Evolutionary conservation across 2,329 filamentous ascomycete genomes (phyloP).

Genomic region (Zymoseptoria brevis): DNA sequence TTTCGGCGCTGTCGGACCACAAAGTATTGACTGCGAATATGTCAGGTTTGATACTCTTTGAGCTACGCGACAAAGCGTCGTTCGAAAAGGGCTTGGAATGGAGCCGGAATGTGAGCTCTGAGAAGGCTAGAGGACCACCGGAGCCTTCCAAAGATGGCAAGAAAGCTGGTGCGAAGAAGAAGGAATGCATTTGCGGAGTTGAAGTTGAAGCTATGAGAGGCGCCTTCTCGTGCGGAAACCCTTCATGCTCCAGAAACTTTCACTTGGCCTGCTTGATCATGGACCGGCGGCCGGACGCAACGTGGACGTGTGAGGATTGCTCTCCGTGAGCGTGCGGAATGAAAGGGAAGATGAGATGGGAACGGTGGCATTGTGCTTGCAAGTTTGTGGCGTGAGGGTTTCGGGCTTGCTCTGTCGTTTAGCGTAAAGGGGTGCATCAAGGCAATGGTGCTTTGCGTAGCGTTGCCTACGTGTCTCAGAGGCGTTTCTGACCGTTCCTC

Average conservation of each 20-base stretch:
- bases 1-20: constrained; percentile 1
- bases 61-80: constrained; percentile 2
- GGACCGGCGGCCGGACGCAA: constrained; percentile 3
- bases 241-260: constrained; percentile 8
- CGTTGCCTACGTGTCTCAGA: background rate
- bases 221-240: constrained; percentile 13
- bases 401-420: background rate
- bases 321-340: background rate
- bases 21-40: background rate
- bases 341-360: background rate
- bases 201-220: constrained; percentile 2
- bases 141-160: background rate
- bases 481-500: background rate
- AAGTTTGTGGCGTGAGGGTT: background rate
- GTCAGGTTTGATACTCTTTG: constrained; percentile 8
- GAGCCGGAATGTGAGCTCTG: background rate
- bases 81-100: constrained; percentile 3
- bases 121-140: background rate
- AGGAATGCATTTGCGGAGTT: constrained; percentile 13
- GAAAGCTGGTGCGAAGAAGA: background rate
- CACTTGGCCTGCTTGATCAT: constrained; percentile 15
- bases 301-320: constrained; percentile 15
- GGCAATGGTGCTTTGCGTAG: background rate
- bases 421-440: background rate
- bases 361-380: background rate